These are phyloP conservation scores for Forsythia viridissima DNA, from an alignment of 257 asterid species.

Conservation along the genomic window DNA sequence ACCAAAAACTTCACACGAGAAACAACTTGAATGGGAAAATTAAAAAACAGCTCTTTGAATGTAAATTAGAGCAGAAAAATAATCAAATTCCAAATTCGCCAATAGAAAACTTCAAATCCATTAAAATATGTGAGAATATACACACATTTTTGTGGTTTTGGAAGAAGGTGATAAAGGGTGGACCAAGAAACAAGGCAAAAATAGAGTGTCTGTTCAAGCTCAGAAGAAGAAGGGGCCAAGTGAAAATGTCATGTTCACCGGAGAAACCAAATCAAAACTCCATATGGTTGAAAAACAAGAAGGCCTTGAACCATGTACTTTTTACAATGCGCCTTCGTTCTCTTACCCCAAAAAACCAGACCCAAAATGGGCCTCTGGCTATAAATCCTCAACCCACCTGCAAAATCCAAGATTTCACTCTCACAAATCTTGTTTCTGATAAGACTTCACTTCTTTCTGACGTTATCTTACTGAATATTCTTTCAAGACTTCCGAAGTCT, in stretches of 20 bases:
- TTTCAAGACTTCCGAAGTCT: conserved; percentile 54
- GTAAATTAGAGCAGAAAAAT: too few species aligned
- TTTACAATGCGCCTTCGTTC: conserved; percentile 62
- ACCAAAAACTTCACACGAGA: background rate
- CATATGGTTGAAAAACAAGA: conserved; percentile 60
- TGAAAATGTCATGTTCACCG: conserved; percentile 49
- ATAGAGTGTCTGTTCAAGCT: background rate
- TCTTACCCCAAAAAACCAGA: conserved; percentile 25
- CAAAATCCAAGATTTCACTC: conserved; percentile 43
- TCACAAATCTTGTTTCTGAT: conserved; percentile 49
- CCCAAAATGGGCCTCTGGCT: background rate
- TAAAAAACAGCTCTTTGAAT: background rate
- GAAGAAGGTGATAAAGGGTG: too few species aligned
- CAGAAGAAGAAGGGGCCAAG: conserved; percentile 10
- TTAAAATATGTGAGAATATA: background rate
- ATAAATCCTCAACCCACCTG: conserved; percentile 20
- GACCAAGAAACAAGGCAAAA: background rate
- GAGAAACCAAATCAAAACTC: conserved; percentile 46
- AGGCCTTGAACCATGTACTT: conserved; percentile 60
- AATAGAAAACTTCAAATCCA: background rate
- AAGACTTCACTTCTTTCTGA: conserved; percentile 69
- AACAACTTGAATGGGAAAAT: background rate
- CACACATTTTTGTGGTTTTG: background rate
- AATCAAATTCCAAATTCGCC: background rate
- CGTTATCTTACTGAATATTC: conserved; percentile 61